Evolutionary conservation across 2,329 filamentous ascomycete genomes (phyloP).

Genomic region (Aspergillus sp.): DNA sequence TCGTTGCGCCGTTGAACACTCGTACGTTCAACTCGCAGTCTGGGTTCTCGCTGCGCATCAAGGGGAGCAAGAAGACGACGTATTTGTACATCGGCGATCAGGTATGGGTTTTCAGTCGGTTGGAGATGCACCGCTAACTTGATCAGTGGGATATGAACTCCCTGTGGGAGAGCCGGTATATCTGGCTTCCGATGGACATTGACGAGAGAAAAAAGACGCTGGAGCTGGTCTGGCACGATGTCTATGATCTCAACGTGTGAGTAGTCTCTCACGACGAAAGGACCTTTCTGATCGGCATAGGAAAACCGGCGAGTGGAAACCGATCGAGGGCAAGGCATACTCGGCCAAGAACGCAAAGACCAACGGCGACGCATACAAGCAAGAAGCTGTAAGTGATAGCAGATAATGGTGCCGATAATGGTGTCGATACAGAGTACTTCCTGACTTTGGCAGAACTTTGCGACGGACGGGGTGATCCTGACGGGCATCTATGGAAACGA

Average conservation of each 20-base stretch:
- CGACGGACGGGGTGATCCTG: constrained; percentile 45
- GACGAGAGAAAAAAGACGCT: constrained; percentile 53
- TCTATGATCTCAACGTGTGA: constrained; percentile 54
- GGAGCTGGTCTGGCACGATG: constrained; percentile 52
- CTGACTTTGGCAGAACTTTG: constrained; percentile 42
- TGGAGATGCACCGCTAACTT: not conserved
- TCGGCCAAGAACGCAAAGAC: constrained; percentile 45
- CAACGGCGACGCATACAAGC: constrained; percentile 50
- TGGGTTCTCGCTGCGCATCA: constrained; percentile 49
- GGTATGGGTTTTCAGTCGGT: not conserved
- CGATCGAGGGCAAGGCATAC: constrained; percentile 50
- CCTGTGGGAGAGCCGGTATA: constrained; percentile 57
- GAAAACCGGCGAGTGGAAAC: constrained; percentile 48
- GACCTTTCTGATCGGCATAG: not conserved
- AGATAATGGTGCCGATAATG: too few relatives aligned
- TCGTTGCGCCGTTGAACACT: constrained; percentile 51
- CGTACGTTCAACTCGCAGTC: constrained; percentile 55
- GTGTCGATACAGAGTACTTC: not conserved
- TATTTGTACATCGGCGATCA: constrained; percentile 51
- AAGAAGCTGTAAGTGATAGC: constrained; percentile 51
- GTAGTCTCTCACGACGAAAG: not conserved
- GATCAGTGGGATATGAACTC: constrained; percentile 54
- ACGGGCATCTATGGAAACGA: constrained; percentile 56
- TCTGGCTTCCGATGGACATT: constrained; percentile 55
- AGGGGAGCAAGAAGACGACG: constrained; percentile 49